Evolutionary conservation across 2,329 filamentous ascomycete genomes (phyloP).

Genomic region (Sclerotinia subarctica): DNA sequence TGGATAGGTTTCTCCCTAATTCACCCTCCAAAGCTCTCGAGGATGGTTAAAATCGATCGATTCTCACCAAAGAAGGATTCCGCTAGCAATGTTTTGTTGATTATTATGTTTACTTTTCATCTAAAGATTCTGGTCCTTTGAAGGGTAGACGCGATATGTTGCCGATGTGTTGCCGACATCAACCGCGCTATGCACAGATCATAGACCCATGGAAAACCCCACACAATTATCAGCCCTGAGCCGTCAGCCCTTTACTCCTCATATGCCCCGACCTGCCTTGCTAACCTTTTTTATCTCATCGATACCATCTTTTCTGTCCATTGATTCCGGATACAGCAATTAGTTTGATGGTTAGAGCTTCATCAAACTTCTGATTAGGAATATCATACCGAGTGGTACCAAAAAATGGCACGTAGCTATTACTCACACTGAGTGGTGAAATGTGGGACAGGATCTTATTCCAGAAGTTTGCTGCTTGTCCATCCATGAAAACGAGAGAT

Average conservation of each 20-base stretch:
- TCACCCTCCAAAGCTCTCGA: not conserved
- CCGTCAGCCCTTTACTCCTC: not conserved
- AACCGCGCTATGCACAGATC: not conserved
- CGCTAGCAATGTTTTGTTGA: not conserved
- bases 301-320: not conserved
- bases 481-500: not conserved
- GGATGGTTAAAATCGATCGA: not conserved
- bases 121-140: conserved; percentile 6
- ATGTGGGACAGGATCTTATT: not conserved
- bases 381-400: not conserved
- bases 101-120: conserved; percentile 9
- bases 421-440: not conserved
- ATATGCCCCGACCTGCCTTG: not conserved
- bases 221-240: not conserved
- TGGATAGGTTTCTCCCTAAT: not conserved
- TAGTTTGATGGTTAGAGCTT: not conserved
- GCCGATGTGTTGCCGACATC: conserved; percentile 10
- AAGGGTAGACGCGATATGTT: conserved; percentile 9
- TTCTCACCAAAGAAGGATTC: not conserved
- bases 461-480: conserved; percentile 12
- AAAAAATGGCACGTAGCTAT: not conserved
- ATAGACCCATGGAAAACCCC: not conserved
- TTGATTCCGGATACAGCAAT: no score
- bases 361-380: not conserved
- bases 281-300: not conserved